Base-by-base conservation (phyloP, 2,329 filamentous ascomycete species). In the Beauveria scarabaeidicola region DNA sequence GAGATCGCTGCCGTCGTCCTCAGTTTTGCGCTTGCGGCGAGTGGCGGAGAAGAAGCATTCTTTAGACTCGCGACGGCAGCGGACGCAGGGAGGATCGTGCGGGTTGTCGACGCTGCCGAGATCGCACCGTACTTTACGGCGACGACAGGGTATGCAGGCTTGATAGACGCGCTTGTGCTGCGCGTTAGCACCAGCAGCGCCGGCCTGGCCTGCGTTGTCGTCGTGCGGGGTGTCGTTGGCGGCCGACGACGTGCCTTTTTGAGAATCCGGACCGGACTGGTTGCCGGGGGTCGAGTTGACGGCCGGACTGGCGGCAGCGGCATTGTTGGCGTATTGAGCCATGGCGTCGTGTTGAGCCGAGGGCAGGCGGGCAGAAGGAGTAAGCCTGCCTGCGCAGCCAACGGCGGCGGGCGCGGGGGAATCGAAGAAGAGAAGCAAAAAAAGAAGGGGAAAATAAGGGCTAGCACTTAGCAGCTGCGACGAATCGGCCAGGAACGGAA, bases 1-100 rank as follows among this genome's bases (percentile, higher is more conserved):
- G 60, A 77, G 77, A 60, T 78, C 76, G 60, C 74, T 74, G 57
- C 76, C 79, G 40, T 77, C 67, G 65, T 89, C 78, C 65, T 80
- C 84, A 52, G 81, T 81, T 80, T 94, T 95, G 70, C 91, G 85
- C 84, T 97, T 97, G 70, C 94, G 86, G 54, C 94, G 83, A 36
- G 92, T 97, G 21, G 91, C 90, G 63, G 91, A 96, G 78, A 99
- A 99, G 81, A 88, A 96, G 78, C 94, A 99, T 68, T 96, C 88
- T 73, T 97, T 97, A 77, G 88, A 91, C 78, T 99, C 94, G 66
- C 94, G 87, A 57, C 91, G 88, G 72, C 94, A 99, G 69, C 94
- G 86, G 61, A 93, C 89, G 73, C 94, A 99, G 2, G 94, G 94
- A 59, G 93, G 93, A 67, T 96, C 91, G 73, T 92, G 86, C 25